Percentiles rank a stretch among this genome's conserved stretches.
phyloP scores from a whole-genome alignment of 306 rosid species.

The Pyrus bretschneideri region DNA sequence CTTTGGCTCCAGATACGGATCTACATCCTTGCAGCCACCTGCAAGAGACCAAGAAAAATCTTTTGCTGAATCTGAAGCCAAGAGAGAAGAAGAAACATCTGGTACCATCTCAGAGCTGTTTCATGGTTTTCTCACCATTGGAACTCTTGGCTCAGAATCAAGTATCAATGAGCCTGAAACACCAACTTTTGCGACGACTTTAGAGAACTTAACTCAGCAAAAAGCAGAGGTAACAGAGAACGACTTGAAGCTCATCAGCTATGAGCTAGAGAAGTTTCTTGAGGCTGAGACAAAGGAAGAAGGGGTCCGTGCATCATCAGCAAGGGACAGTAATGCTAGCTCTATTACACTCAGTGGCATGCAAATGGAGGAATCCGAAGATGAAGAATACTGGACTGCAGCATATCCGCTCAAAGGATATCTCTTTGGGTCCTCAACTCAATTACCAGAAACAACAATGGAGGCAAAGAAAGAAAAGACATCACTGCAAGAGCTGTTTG shows the following conservation, averaged over 20 bases:
- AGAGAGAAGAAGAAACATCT: conserved; percentile 38
- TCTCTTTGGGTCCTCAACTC: conserved; percentile 66
- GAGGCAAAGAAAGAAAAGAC: conserved; percentile 55
- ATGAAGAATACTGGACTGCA: conserved; percentile 47
- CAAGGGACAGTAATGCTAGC: conserved; percentile 66
- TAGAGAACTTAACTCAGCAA: conserved; percentile 36
- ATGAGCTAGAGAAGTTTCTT: conserved; percentile 71
- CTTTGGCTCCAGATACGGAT: conserved; percentile 31
- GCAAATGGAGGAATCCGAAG: conserved; percentile 45
- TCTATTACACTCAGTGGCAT: conserved; percentile 51
- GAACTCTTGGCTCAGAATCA: conserved; percentile 72
- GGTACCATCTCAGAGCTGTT: conserved; percentile 50
- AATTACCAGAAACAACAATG: conserved; percentile 39
- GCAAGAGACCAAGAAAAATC: conserved; percentile 33
- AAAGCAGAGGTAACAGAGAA: conserved; percentile 52
- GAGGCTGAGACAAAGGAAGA: conserved; percentile 61
- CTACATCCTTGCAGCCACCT: conserved; percentile 25
- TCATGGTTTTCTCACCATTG: conserved; percentile 84
- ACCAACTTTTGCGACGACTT: conserved; percentile 68
- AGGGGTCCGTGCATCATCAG: conserved; percentile 49
- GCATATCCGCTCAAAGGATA: conserved; percentile 90
- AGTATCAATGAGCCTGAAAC: conserved; percentile 56
- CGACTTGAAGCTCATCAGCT: conserved; percentile 62
- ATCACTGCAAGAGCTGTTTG: conserved; percentile 59
- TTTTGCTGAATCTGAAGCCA: conserved; percentile 29